These are phyloP conservation scores for Eimeria brunetti DNA, from an alignment of 169 alveolate genomes.

Conservation along the genomic window DNA sequence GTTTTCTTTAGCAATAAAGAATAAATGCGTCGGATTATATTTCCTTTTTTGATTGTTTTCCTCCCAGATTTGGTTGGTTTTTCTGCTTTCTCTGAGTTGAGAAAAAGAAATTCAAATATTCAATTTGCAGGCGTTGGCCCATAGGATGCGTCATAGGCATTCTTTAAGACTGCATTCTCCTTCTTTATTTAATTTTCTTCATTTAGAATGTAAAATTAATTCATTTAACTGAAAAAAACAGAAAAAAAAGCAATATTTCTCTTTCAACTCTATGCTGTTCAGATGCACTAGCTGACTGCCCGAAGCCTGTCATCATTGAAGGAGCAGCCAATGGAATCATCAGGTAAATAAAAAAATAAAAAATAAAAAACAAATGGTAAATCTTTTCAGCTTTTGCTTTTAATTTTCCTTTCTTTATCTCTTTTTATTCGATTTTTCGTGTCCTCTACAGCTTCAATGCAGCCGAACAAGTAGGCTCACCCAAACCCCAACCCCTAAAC, in stretches of 20 bases:
- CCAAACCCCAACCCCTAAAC: neutral
- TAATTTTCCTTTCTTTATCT: too few species aligned
- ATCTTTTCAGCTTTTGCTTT: neutral
- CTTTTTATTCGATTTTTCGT: neutral
- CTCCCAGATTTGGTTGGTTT: neutral
- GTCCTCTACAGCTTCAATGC: neutral
- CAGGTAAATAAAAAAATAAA: neutral
- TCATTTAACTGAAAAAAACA: neutral
- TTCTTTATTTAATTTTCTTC: conserved; percentile 7
- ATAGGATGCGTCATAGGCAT: neutral
- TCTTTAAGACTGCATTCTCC: neutral
- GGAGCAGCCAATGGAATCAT: neutral
- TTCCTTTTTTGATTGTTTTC: neutral
- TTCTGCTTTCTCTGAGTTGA: neutral
- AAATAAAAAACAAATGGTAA: neutral
- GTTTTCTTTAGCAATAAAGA: neutral
- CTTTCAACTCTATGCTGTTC: neutral
- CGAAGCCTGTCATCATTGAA: neutral
- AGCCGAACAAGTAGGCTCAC: neutral
- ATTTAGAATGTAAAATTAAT: neutral
- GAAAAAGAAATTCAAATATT: too few species aligned
- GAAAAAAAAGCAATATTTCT: neutral
- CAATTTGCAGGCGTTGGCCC: neutral
- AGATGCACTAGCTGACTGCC: conserved; percentile 39
- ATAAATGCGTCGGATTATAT: neutral